Base-by-base conservation (phyloP, 2,329 filamentous ascomycete genomes). In the Fusarium keratoplasticum region DNA sequence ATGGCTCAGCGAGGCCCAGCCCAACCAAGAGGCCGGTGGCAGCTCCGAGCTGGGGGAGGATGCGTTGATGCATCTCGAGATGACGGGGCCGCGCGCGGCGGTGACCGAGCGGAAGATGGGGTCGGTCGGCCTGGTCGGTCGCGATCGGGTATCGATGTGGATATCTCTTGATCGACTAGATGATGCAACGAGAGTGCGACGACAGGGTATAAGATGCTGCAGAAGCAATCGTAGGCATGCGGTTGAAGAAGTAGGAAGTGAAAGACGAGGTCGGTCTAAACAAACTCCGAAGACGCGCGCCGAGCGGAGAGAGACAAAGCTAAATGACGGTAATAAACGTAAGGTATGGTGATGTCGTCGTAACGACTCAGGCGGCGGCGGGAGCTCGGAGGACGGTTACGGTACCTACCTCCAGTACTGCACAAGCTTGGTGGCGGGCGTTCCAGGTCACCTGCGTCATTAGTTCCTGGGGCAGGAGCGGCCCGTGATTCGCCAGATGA, bases 51-150 rank as follows among this genome's bases (percentile, higher is more conserved):
- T 80, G 78, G 62, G 77, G 70, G 36, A 79, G 69, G 71, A 77
- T 74, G 71, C 77, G 74, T 68, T 79, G 78, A 80, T 80, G 81
- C 82, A 83, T 83, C 75, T 70, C 67, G 57, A 61, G 61, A 38
- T 70, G 62, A 65, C 65, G 63, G 61, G 70, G 70, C 73, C 75
- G 77, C 77, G 54, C 70, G 29, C 42, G 65, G 69, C 73, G 68
- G 64, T 57, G 61, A 42, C 44, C 20, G 59, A 66, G 50, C 66
- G 61, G 18, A 66, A 55, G 61, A 72, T 64, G 59, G 68, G 63
- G 57, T 75, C 60, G 61, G 57, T 75, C 60, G 58, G 63, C 58
- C 44, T 60, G 44, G 57, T 60, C 44, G 64, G 65, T 70, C 65
- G 68, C 61, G 55, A 68, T 69, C 42, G 47, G 55, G 67, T 62